These are phyloP conservation scores for Beauveria pseudobassiana DNA, from an alignment of 2,329 filamentous ascomycete species.

Conservation along the genomic window DNA sequence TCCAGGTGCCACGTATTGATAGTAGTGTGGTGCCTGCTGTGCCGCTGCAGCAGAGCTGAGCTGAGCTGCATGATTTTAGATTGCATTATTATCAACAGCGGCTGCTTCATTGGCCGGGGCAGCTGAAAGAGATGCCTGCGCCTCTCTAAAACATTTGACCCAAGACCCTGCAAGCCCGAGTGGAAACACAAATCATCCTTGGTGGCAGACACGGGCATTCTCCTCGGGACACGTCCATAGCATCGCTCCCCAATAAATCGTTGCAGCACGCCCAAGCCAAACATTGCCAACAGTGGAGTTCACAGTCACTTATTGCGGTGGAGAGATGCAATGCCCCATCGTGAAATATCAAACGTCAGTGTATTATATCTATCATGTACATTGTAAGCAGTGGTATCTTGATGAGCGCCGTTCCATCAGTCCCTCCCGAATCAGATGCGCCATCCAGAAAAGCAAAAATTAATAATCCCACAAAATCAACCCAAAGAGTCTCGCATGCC, in stretches of 20 bases:
- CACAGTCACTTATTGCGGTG: neutral
- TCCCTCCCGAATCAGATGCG: neutral
- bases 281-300: too few species aligned
- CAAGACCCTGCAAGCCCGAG: neutral
- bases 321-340: neutral
- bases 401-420: neutral
- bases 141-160: neutral
- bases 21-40: neutral
- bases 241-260: too few species aligned
- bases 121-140: neutral
- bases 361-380: neutral
- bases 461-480: neutral
- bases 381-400: slow-evolving; percentile 5
- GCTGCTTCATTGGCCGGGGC: neutral
- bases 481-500: neutral
- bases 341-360: neutral
- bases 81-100: neutral
- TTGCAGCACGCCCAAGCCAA: neutral
- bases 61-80: slow-evolving; percentile 1
- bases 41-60: neutral
- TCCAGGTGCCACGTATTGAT: neutral
- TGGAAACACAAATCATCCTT: too few species aligned
- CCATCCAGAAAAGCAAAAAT: neutral
- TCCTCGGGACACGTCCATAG: too few species aligned
- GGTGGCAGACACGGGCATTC: neutral